Base-by-base conservation (phyloP, 306 rosid genomes). In the Ormosia emarginata region DNA sequence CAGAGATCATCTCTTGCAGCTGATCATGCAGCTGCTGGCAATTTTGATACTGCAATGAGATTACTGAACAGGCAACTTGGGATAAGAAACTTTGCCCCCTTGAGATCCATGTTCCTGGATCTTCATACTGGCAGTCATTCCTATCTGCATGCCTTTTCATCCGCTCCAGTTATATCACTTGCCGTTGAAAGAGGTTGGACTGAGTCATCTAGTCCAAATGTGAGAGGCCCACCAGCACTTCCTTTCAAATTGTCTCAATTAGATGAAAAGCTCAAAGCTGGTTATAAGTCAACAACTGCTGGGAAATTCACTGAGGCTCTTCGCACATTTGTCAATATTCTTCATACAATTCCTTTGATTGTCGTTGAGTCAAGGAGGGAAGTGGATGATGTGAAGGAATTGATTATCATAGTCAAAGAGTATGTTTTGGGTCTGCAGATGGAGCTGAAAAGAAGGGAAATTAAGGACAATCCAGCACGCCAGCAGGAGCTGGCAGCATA, bases 401-500 rank as follows among this genome's bases (percentile, higher is more conserved):
- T 94, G 68, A 79, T 94, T 52, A 76, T 90, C 58, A 90, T 94
- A 32, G 96, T 92, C n/a, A 94, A 89, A 49, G 98, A 94, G 73
- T 94, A 94, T 81, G 97, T 90, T 64, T 63, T 92, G 85, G 98
- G 91, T 78, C 82, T 90, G 86, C 86, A 91, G 74, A 92, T 94
- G 87, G 98, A 91, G 88, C 90, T 92, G 67, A 91, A 87, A 82
- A 90, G 97, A 82, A 87, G 91, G 90, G 98, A 94, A 79, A 71
- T 88, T 2, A 86, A 80, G 82, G 97, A 90, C 75, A 9, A 89
- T 78, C 94, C 91, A 14, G 86, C 79, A 30, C 94, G 94, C 15
- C 97, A 91, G 83, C 97, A 90, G 79, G 98, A 94, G 88, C 98
- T 94, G 30, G 98, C 98, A 8, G 97, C 98, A 65, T 94, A 94